These are phyloP conservation scores for Mariannaea sp. DNA, from an alignment of 2,329 filamentous ascomycete genomes.

Conservation along the genomic window DNA sequence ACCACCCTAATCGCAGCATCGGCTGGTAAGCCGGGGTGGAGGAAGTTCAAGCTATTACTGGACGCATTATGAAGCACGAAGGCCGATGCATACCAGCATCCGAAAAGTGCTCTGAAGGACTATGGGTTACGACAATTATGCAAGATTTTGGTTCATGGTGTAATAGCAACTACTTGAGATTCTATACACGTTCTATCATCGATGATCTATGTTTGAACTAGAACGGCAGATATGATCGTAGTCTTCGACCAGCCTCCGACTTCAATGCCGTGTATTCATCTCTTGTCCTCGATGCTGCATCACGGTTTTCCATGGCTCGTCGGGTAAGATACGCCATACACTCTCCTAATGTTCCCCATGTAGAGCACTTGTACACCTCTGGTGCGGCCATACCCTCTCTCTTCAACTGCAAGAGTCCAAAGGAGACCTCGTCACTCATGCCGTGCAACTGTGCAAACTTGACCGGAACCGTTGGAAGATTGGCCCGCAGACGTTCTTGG, in stretches of 20 bases:
- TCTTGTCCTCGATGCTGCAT: slow-evolving; percentile 42
- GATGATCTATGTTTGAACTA: background rate
- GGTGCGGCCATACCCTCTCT: slow-evolving; percentile 31
- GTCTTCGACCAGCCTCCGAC: slow-evolving; percentile 39
- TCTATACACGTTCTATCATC: too few species aligned
- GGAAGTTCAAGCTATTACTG: too few species aligned
- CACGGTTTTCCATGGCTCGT: slow-evolving; percentile 46
- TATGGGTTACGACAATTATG: too few species aligned
- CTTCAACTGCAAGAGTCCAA: slow-evolving; percentile 50
- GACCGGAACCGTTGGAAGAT: slow-evolving; percentile 44
- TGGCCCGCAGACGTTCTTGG: slow-evolving; percentile 44
- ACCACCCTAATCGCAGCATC: too few species aligned
- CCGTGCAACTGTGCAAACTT: slow-evolving; percentile 60
- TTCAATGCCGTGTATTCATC: slow-evolving; percentile 41
- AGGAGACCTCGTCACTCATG: slow-evolving; percentile 62
- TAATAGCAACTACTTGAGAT: too few species aligned
- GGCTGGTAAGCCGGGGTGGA: too few species aligned
- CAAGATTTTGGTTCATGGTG: too few species aligned
- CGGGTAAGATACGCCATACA: slow-evolving; percentile 46
- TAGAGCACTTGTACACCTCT: slow-evolving; percentile 48
- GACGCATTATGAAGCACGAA: too few species aligned
- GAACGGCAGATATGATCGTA: slow-evolving; percentile 32
- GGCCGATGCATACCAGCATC: too few species aligned
- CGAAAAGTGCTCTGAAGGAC: too few species aligned
- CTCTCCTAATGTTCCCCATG: slow-evolving; percentile 46